Evolutionary conservation across 2,329 filamentous ascomycete genomes (phyloP), one percentile per base, ranked within the genome.

Genomic region (Elsinoe perseae): DNA sequence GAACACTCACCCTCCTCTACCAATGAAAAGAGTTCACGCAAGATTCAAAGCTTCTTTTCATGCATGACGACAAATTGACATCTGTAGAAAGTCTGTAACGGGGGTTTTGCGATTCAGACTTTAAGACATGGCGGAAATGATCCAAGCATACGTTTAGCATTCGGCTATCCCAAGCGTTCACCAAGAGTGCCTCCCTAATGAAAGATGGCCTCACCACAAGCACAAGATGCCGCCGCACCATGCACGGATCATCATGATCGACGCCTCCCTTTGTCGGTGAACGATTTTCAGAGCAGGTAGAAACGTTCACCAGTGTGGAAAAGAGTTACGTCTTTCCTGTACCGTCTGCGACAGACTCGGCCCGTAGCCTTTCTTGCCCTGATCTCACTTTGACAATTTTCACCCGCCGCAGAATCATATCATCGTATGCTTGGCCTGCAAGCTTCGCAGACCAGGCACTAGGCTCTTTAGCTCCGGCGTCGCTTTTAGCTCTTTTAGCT

Each of bases 181-280:
- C 40, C n/a, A 42, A 18, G 16, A 20, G 38, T 42, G 6, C 8
- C 20, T 44, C 32, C 32, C n/a, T 9, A 30, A 30, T 30, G 5
- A 30, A 30, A 6, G 5, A 12, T 6, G 28, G 28, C 12, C 28
- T 30, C 28, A 30, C 28, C 28, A 30, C 28, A 12, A 30, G 12
- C 12, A 42, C 9, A 42, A n/a, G 36, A 4, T 43, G 40, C 40
- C 40, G 40, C 40, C 40, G 40, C 40, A 43, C 36, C 12, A 20
- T 23, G 40, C 40, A 43, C 40, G 40, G 40, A 23, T 43, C 40
- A 43, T 21, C 40, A 23, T 43, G 40, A 43, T 43, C 40, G 40
- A 21, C 40, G 36, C 36, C 36, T 18, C n/a, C 38, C 21, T 18
- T 30, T 42, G n/a, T 42, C 38, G 20, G 40, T 25, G 34, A 38